These are phyloP conservation scores for Luzula sylvatica DNA, from an alignment of 176 grass and related monocot genomes.

Conservation along the genomic window DNA sequence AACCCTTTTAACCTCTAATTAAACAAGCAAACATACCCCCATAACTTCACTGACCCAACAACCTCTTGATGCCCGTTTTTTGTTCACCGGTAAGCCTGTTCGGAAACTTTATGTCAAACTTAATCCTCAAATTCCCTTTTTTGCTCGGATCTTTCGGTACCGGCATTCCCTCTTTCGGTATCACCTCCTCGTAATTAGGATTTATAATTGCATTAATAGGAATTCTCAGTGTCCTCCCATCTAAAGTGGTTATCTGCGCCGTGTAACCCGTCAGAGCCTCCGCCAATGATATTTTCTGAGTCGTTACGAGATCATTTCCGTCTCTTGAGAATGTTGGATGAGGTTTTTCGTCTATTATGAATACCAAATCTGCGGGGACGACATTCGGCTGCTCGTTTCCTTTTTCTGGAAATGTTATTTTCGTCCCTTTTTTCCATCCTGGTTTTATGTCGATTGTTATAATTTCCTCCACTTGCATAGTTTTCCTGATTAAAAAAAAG, in stretches of 20 bases:
- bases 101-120: constrained; percentile 89
- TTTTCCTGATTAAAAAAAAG: constrained; percentile 31
- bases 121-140: constrained; percentile 84
- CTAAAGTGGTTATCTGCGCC: constrained; percentile 45
- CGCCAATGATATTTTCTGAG: constrained; percentile 48
- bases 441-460: constrained; percentile 87
- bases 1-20: no score
- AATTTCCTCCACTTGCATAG: constrained; percentile 70
- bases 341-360: constrained; percentile 94
- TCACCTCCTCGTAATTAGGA: constrained; percentile 73
- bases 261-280: constrained; percentile 71
- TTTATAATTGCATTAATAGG: constrained; percentile 48
- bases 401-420: constrained; percentile 94
- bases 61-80: constrained; percentile 70
- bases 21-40: no score
- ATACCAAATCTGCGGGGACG: constrained; percentile 54
- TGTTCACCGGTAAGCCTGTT: constrained; percentile 63
- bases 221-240: constrained; percentile 57
- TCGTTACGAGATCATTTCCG: constrained; percentile 70
- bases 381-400: constrained; percentile 67
- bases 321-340: constrained; percentile 83
- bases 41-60: constrained; percentile 63
- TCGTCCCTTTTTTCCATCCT: constrained; percentile 96
- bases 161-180: constrained; percentile 73
- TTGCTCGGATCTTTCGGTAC: constrained; percentile 67